Evolutionary conservation across 225 moss, liverwort and hornwort species (phyloP), one percentile per base, ranked within the genome.

Genomic region (Lunularia cruciata): DNA sequence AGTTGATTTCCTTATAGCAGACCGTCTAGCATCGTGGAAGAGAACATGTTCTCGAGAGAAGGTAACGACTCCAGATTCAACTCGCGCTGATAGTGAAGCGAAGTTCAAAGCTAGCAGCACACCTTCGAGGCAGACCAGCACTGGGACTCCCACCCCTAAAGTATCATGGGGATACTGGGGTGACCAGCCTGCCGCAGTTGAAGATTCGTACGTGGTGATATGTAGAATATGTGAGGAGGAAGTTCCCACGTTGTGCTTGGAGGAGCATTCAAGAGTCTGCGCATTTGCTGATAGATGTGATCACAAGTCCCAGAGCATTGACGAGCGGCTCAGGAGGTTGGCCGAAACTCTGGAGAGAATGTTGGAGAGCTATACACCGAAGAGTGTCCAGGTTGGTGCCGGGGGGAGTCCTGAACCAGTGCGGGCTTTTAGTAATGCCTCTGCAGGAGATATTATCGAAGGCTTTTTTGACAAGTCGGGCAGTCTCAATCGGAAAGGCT

Each of bases 171-270:
- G 84, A 12, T 81, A 84, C 51, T 82, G 85, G 85, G 81, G 85
- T 28, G 85, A 85, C 46, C 82, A 82, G 51, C 69, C 82, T 14
- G 65, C 71, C 47, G 28, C 67, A 18, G 72, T 90, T 60, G 95
- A 84, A 66, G 98, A 93, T 63, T 85, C 89, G 57, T 78, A 82
- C 16, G 75, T 83, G 76, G 93, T 98, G 3, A 98, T 98, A 59
- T 98, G 98, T 84, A 91, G 98, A 90, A 98, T 98, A 77, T 98
- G 98, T 82, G 98, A 98, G 88, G 98, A 98, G 86, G 93, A 89
- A 76, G 92, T 98, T 74, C 85, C 91, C 33, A 93, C 90, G 6
- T 71, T 84, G 70, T 86, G 88, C 69, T 70, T 98, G 47, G 98
- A 98, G 76, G 98, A 93, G 66, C 98, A 98, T 86, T 98, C 98